phyloP scores from a whole-genome alignment of 2,329 filamentous ascomycete genomes.

The Neopestalotiopsis sp. region DNA sequence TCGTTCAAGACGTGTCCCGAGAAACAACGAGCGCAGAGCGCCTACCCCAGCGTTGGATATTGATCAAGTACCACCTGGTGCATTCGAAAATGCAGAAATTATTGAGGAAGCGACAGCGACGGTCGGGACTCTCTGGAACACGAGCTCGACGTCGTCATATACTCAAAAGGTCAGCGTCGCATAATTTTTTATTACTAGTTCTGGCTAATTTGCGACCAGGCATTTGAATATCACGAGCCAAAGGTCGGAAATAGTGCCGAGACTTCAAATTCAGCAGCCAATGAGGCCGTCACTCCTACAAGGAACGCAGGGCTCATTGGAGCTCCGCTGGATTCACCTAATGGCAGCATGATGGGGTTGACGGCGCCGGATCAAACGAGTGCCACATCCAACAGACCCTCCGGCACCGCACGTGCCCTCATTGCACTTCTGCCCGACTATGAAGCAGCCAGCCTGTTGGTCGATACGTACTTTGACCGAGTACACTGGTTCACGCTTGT shows the following conservation, averaged over 20 bases:
- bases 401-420: too few relatives aligned
- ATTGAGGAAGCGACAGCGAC: neutral
- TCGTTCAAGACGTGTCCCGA: too few relatives aligned
- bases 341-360: too few relatives aligned
- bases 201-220: neutral
- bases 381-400: too few relatives aligned
- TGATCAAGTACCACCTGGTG: neutral
- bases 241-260: neutral
- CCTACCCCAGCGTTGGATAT: neutral
- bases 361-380: too few relatives aligned
- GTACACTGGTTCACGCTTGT: too few relatives aligned
- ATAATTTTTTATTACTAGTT: neutral
- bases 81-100: neutral
- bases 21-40: neutral
- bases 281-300: neutral
- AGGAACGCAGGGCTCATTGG: neutral
- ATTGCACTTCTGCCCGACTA: too few relatives aligned
- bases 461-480: too few relatives aligned
- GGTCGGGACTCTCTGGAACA: neutral
- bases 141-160: neutral
- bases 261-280: neutral
- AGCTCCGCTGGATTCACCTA: neutral
- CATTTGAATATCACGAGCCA: neutral
- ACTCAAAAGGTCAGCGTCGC: neutral
- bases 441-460: too few relatives aligned